Percentiles rank a stretch among this genome's conserved stretches.
phyloP scores from a whole-genome alignment of 352 stramenopile genomes.

The Peronospora destructor region DNA sequence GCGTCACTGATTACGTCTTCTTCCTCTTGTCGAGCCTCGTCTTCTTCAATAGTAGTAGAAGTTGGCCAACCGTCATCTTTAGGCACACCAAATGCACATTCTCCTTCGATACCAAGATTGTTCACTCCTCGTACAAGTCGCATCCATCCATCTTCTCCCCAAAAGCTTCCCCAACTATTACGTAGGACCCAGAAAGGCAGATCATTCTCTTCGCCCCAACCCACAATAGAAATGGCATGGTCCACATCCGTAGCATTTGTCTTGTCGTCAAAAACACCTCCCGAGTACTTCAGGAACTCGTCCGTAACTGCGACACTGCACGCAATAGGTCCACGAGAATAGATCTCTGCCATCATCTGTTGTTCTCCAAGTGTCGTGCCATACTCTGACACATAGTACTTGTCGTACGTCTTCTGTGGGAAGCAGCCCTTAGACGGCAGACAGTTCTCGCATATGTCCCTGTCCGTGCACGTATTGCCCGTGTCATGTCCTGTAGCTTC shows the following conservation, averaged over 20 bases:
- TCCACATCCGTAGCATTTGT: constrained; percentile 59
- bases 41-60: constrained; percentile 21
- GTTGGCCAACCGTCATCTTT: constrained; percentile 74
- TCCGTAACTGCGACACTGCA: constrained; percentile 90
- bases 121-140: constrained; percentile 87
- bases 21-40: constrained; percentile 17
- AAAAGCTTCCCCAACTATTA: constrained; percentile 92
- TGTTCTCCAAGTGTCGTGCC: constrained; percentile 85
- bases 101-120: constrained; percentile 90
- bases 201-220: constrained; percentile 83
- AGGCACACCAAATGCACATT: constrained; percentile 90
- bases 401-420: constrained; percentile 88
- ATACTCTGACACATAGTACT: constrained; percentile 93
- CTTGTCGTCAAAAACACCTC: constrained; percentile 91
- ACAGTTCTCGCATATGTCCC: constrained; percentile 81
- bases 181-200: constrained; percentile 93
- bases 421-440: constrained; percentile 54
- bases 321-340: constrained; percentile 64
- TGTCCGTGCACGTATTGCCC: constrained; percentile 73
- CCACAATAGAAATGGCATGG: constrained; percentile 94
- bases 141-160: constrained; percentile 93
- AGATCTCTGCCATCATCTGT: constrained; percentile 96
- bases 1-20: constrained; percentile 9
- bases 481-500: constrained; percentile 88
- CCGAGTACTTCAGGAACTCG: constrained; percentile 87